phyloP scores from a whole-genome alignment of 208 protist species.

The Acanthamoeba healyi region DNA sequence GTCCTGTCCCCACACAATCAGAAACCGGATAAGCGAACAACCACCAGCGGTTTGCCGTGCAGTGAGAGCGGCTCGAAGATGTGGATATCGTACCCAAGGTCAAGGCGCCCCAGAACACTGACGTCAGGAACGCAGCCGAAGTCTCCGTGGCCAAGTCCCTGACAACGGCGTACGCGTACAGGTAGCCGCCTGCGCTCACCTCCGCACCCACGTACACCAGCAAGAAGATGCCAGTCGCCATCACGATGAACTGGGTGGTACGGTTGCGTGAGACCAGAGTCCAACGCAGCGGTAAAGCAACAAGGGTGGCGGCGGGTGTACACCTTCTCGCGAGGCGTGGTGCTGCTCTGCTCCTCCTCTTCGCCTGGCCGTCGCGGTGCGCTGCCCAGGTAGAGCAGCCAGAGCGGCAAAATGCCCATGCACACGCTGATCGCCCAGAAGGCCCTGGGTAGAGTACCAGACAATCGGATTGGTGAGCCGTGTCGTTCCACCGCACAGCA shows the following conservation, averaged over 20 bases:
- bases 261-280: too few relatives aligned
- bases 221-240: conserved; percentile 7
- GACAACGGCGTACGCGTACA: conserved; percentile 68
- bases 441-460: background rate
- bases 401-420: conserved; percentile 40
- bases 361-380: background rate
- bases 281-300: too few relatives aligned
- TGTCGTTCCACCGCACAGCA: background rate
- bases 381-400: conserved; percentile 11
- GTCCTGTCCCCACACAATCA: background rate
- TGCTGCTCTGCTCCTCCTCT: background rate
- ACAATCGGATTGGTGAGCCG: background rate
- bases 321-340: conserved; percentile 1
- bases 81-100: conserved; percentile 24
- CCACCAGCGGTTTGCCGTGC: background rate
- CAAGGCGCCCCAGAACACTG: conserved; percentile 71
- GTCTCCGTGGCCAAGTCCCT: conserved; percentile 25
- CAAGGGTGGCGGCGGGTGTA: background rate
- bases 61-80: background rate
- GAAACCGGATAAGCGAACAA: background rate
- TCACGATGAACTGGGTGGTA: conserved; percentile 60
- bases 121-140: conserved; percentile 47
- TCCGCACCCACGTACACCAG: conserved; percentile 71
- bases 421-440: conserved; percentile 52
- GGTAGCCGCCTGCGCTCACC: conserved; percentile 58